Evolutionary conservation across 1,284 basidiomycete genomes (phyloP).

Genomic region (Naganishia sp.): DNA sequence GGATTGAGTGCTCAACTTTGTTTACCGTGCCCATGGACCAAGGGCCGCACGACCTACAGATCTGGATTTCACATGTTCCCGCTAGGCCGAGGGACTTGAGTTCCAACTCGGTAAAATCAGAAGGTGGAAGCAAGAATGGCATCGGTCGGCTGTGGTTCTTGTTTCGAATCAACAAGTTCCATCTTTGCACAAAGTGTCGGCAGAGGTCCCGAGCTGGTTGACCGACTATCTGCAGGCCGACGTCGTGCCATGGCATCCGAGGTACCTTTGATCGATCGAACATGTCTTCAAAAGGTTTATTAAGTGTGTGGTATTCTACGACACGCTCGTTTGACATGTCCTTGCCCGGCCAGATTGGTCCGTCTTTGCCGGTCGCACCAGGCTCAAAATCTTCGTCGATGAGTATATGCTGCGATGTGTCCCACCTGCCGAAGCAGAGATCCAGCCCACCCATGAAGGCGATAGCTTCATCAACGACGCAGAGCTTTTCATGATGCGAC

Average conservation of each 20-base stretch:
- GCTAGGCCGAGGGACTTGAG: slow-evolving; percentile 79
- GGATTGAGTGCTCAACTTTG: slow-evolving; percentile 87
- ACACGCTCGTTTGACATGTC: slow-evolving; percentile 86
- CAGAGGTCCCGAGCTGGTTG: slow-evolving; percentile 94
- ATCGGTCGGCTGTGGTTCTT: slow-evolving; percentile 91
- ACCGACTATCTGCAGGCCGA: slow-evolving; percentile 91
- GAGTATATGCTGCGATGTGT: slow-evolving; percentile 90
- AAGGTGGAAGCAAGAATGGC: slow-evolving; percentile 92
- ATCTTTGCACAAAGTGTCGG: slow-evolving; percentile 92
- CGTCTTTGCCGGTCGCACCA: slow-evolving; percentile 60
- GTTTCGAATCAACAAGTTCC: slow-evolving; percentile 88
- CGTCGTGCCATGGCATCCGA: slow-evolving; percentile 99
- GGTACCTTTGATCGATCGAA: slow-evolving; percentile 86
- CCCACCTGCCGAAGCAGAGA: slow-evolving; percentile 88
- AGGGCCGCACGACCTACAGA: slow-evolving; percentile 90
- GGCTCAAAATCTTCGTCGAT: slow-evolving; percentile 72
- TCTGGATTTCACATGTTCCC: slow-evolving; percentile 96
- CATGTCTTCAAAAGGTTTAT: slow-evolving; percentile 92
- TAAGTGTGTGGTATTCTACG: slow-evolving; percentile 80
- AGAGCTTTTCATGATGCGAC: slow-evolving; percentile 98
- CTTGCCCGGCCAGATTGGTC: slow-evolving; percentile 73
- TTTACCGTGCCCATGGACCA: slow-evolving; percentile 93
- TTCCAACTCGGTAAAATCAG: slow-evolving; percentile 85
- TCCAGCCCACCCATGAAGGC: slow-evolving; percentile 98
- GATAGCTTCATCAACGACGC: slow-evolving; percentile 95